A percentile compares a stretch with the other conserved stretches of the same genome.
Evolutionary conservation across 371 early-diverging fungal genomes (phyloP).

Genomic region (Agmasoma carcini): DNA sequence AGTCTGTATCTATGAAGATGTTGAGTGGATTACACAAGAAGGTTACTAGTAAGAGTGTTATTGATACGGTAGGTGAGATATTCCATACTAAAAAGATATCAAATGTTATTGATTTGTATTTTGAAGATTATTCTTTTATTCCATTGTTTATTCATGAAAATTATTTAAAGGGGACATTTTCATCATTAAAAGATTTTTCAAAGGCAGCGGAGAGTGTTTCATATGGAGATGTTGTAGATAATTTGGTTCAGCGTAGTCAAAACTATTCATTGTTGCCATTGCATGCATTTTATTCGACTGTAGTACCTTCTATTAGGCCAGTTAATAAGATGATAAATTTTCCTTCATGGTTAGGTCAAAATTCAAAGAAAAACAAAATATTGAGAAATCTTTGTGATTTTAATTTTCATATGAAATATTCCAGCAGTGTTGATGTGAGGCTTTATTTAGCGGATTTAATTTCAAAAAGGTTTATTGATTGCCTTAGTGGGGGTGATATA

Average conservation of each 20-base stretch:
- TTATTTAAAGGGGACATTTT: conserved; percentile 38
- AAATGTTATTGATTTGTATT: conserved; percentile 76
- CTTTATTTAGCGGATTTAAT: conserved; percentile 23
- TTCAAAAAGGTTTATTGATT: conserved; percentile 7
- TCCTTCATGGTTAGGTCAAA: conserved; percentile 73
- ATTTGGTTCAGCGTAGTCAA: conserved; percentile 62
- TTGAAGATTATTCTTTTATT: conserved; percentile 69
- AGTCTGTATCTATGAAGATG: background rate
- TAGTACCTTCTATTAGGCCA: conserved; percentile 60
- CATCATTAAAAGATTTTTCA: conserved; percentile 13
- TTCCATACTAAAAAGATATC: conserved; percentile 57
- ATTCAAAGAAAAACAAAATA: conserved; percentile 65
- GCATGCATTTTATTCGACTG: conserved; percentile 72
- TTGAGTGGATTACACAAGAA: conserved; percentile 58
- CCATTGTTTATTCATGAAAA: conserved; percentile 76
- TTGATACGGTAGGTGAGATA: conserved; percentile 65
- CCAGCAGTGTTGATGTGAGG: conserved; percentile 53
- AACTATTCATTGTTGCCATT: conserved; percentile 77
- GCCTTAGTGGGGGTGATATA: conserved; percentile 56
- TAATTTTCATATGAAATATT: conserved; percentile 62
- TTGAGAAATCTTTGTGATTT: conserved; percentile 62
- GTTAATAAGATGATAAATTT: conserved; percentile 27
- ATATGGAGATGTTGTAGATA: conserved; percentile 67
- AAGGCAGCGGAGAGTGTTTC: conserved; percentile 74
- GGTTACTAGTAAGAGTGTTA: conserved; percentile 61